These are phyloP conservation scores for Aspergillus persii DNA, from an alignment of 2,329 filamentous ascomycete species.

Conservation along the genomic window DNA sequence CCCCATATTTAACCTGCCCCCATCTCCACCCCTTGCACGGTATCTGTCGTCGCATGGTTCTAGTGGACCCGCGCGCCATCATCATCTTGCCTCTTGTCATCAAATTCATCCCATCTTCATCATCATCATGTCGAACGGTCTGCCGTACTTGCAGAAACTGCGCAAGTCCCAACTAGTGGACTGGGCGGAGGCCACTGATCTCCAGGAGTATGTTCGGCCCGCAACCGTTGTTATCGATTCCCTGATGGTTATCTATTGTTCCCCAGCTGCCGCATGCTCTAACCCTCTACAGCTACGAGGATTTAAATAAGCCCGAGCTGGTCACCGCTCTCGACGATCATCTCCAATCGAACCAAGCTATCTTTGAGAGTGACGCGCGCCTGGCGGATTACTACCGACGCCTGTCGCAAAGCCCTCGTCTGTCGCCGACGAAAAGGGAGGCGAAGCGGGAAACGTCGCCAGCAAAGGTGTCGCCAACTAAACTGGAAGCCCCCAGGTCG, in stretches of 20 bases:
- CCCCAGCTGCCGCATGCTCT: background rate
- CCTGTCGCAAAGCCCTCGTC: slow-evolving; percentile 34
- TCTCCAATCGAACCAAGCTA: slow-evolving; percentile 66
- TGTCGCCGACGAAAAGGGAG: slow-evolving; percentile 52
- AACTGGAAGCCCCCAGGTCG: slow-evolving; percentile 27
- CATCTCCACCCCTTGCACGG: slow-evolving; percentile 8
- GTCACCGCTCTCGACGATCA: slow-evolving; percentile 71
- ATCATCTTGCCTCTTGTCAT: background rate
- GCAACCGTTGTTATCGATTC: slow-evolving; percentile 6
- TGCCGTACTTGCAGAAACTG: slow-evolving; percentile 75
- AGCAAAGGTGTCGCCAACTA: slow-evolving; percentile 17
- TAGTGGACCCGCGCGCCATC: slow-evolving; percentile 33
- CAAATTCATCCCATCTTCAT: background rate
- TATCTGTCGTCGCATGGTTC: slow-evolving; percentile 46
- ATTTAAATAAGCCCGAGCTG: slow-evolving; percentile 75
- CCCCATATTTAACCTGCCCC: background rate
- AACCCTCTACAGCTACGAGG: slow-evolving; percentile 57
- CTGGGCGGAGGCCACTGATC: slow-evolving; percentile 67
- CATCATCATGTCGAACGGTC: slow-evolving; percentile 60
- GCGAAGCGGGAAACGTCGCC: slow-evolving; percentile 32
- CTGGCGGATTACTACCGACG: slow-evolving; percentile 74
- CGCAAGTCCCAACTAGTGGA: slow-evolving; percentile 77
- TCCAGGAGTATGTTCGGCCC: slow-evolving; percentile 64
- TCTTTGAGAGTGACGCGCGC: slow-evolving; percentile 61
- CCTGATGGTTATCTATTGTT: no score